phyloP scores from a whole-genome alignment of 1,284 basidiomycete genomes.

The Meira nashicola region DNA sequence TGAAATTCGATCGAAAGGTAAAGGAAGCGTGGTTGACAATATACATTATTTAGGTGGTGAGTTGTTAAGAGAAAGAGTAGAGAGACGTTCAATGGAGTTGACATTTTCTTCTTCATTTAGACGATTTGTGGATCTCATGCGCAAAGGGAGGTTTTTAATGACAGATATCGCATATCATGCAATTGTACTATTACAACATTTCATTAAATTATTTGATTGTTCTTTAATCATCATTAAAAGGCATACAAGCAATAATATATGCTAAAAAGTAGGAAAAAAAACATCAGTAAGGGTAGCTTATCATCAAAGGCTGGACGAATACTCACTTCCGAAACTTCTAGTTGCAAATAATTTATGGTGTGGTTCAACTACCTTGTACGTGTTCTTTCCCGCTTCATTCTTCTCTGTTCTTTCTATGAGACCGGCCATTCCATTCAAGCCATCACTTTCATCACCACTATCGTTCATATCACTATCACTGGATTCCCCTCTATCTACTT shows the following conservation, averaged over 20 bases:
- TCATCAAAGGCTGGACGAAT: background rate
- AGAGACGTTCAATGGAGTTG: too few species aligned
- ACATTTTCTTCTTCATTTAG: slow-evolving; percentile 14
- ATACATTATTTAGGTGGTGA: slow-evolving; percentile 82
- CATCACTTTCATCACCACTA: slow-evolving; percentile 12
- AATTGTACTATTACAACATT: slow-evolving; percentile 2
- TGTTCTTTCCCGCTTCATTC: slow-evolving; percentile 25
- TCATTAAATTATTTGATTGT: background rate
- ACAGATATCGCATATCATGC: background rate
- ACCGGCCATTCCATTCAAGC: slow-evolving; percentile 18
- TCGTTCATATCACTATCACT: background rate
- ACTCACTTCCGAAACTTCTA: slow-evolving; percentile 31
- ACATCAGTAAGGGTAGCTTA: background rate
- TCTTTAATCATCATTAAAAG: slow-evolving; percentile 3
- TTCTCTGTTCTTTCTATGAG: slow-evolving; percentile 29
- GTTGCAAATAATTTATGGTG: slow-evolving; percentile 36
- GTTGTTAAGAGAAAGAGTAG: slow-evolving; percentile 6
- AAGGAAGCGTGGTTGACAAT: slow-evolving; percentile 84
- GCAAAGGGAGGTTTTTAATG: slow-evolving; percentile 21
- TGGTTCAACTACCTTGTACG: slow-evolving; percentile 20
- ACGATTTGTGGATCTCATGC: slow-evolving; percentile 37
- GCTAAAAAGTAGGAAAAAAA: slow-evolving; percentile 4
- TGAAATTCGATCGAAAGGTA: slow-evolving; percentile 83
- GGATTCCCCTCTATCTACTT: background rate
- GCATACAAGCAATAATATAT: slow-evolving; percentile 22